Conservation (phyloP, 345 rosid species). For the Eucalyptus sp. region DNA sequence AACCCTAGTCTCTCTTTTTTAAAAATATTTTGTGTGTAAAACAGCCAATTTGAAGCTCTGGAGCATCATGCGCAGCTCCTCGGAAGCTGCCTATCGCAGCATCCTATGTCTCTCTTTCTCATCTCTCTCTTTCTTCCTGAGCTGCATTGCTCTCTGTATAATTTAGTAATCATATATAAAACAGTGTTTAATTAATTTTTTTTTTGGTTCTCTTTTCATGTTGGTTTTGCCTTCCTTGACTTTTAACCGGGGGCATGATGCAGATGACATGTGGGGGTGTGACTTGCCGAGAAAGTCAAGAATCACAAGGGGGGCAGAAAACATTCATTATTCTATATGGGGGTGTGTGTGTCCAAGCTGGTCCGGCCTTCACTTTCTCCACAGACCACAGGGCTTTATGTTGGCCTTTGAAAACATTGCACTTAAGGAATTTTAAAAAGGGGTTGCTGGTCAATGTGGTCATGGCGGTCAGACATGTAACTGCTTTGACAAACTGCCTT, state of each 20-base stretch:
- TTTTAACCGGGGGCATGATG: background rate
- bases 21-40: background rate
- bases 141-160: background rate
- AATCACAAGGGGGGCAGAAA: background rate
- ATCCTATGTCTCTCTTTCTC: background rate
- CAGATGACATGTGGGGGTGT: background rate
- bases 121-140: background rate
- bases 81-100: background rate
- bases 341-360: background rate
- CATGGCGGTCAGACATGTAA: background rate
- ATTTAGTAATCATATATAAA: background rate
- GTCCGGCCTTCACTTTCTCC: background rate
- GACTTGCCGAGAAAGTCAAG: conserved; percentile 11
- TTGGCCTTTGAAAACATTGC: background rate
- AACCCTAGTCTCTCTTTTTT: background rate
- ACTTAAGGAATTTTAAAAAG: background rate
- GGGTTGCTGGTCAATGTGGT: background rate
- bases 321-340: background rate
- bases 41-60: background rate
- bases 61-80: background rate
- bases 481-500: background rate
- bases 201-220: background rate
- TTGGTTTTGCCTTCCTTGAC: background rate
- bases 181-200: background rate
- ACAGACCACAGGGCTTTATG: background rate